A percentile compares a stretch with the other conserved stretches of the same genome.
Evolutionary conservation across 1,139 yeast genomes (phyloP).

Genomic region (Debaryomyces fabryi): DNA sequence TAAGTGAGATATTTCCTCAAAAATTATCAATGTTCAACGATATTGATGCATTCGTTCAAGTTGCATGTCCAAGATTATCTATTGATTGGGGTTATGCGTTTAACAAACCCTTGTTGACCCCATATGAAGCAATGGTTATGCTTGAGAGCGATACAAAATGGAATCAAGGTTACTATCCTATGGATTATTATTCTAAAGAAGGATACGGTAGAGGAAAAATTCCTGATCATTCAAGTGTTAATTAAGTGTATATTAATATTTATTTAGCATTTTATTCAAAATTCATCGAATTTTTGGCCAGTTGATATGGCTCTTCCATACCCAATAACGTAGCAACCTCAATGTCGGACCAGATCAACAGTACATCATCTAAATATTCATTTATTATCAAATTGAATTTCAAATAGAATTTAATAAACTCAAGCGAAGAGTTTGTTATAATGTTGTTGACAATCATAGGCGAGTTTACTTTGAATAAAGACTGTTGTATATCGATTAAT

Average conservation of each 20-base stretch:
- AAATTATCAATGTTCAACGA: slow-evolving; percentile 93
- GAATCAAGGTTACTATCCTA: slow-evolving; percentile 73
- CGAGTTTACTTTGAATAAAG: slow-evolving; percentile 59
- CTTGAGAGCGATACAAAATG: slow-evolving; percentile 73
- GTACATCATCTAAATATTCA: slow-evolving; percentile 43
- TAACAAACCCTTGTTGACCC: slow-evolving; percentile 86
- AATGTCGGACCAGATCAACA: slow-evolving; percentile 52
- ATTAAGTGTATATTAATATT: neutral
- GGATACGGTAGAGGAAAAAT: slow-evolving; percentile 91
- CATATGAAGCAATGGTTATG: slow-evolving; percentile 95
- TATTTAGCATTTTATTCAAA: slow-evolving; percentile 7
- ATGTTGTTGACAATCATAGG: slow-evolving; percentile 63
- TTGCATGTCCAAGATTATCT: slow-evolving; percentile 94
- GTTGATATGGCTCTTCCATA: slow-evolving; percentile 39
- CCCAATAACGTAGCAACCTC: slow-evolving; percentile 72
- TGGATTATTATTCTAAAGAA: slow-evolving; percentile 90
- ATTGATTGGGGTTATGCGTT: slow-evolving; percentile 99
- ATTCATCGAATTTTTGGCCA: slow-evolving; percentile 11
- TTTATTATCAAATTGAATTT: slow-evolving; percentile 44
- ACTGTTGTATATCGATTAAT: slow-evolving; percentile 60
- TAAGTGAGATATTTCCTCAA: slow-evolving; percentile 92
- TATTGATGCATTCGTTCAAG: slow-evolving; percentile 94
- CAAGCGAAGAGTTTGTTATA: slow-evolving; percentile 48
- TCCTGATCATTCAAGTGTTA: slow-evolving; percentile 41
- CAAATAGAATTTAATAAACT: slow-evolving; percentile 55